Percentiles rank a stretch among this genome's conserved stretches.
Conservation (phyloP, 2,329 filamentous ascomycete genomes). For the Colletotrichum chrysophilum region DNA sequence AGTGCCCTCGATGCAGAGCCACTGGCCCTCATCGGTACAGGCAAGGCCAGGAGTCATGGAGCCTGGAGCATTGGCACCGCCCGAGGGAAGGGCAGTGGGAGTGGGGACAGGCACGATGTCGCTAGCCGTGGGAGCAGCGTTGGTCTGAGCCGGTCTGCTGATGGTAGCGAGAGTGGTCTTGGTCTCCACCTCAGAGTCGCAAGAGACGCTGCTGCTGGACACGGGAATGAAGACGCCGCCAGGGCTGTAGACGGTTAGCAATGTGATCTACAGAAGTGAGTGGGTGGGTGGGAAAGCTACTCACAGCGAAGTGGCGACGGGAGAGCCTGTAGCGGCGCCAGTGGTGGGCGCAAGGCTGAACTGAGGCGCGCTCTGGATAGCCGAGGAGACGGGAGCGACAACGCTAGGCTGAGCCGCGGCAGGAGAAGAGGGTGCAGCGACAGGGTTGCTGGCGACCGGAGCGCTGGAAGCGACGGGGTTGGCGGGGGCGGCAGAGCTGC, state of each 20-base stretch:
- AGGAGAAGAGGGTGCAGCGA: background rate
- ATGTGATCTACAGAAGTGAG: background rate
- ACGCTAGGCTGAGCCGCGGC: background rate
- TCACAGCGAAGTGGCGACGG: constrained; percentile 29
- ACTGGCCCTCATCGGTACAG: constrained; percentile 60
- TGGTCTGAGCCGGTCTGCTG: constrained; percentile 24
- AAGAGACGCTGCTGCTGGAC: constrained; percentile 23
- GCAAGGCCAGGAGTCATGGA: constrained; percentile 40
- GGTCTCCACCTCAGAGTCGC: background rate
- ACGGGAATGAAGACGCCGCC: constrained; percentile 50
- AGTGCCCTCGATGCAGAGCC: constrained; percentile 62
- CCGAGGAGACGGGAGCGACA: background rate
- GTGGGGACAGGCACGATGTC: background rate
- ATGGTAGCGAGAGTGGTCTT: constrained; percentile 30
- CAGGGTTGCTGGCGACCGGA: background rate
- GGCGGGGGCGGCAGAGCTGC: background rate
- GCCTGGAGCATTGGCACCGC: constrained; percentile 28
- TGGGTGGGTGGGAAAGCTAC: constrained; percentile 5
- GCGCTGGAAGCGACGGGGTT: constrained; percentile 23
- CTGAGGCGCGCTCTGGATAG: background rate
- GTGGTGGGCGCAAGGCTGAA: background rate
- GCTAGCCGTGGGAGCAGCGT: background rate
- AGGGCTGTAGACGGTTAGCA: constrained; percentile 34
- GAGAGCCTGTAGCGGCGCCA: constrained; percentile 11
- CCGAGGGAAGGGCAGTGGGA: constrained; percentile 6